Percentiles rank a stretch among this genome's conserved stretches.
phyloP scores from a whole-genome alignment of 2,329 filamentous ascomycete genomes.

The Sporothrix dimorphospora region DNA sequence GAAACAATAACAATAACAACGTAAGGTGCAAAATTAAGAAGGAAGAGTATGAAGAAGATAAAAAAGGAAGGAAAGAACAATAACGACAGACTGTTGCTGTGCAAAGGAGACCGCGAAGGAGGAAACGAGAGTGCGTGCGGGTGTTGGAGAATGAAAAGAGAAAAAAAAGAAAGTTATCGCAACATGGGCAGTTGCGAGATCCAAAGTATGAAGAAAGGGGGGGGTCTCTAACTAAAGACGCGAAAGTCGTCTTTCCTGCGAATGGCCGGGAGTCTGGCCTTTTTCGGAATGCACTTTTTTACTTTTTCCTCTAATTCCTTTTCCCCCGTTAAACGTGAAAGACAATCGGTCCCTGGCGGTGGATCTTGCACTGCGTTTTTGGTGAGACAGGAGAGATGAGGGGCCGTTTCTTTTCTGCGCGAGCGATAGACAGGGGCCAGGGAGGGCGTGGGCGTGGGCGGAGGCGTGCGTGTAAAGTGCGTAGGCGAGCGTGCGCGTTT shows the following conservation, averaged over 20 bases:
- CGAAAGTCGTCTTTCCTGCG: not conserved
- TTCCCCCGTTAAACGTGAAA: not conserved
- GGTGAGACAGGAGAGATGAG: conserved; percentile 29
- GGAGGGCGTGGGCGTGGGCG: not conserved
- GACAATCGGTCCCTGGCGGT: conserved; percentile 10
- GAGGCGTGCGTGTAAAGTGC: conserved; percentile 12
- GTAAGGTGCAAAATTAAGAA: not conserved
- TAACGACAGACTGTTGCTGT: conserved; percentile 1
- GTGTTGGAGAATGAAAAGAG: conserved; percentile 1
- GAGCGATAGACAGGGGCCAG: conserved; percentile 21
- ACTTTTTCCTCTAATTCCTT: conserved; percentile 11
- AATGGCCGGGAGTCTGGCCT: conserved; percentile 10
- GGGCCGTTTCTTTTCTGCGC: conserved; percentile 13
- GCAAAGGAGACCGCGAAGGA: conserved; percentile 9
- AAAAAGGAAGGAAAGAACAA: conserved; percentile 18
- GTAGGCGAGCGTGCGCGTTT: not conserved
- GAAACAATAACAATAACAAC: not conserved
- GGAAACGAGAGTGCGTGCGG: not conserved
- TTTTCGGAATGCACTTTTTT: conserved; percentile 5
- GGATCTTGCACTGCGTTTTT: conserved; percentile 25
- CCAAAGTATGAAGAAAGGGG: not conserved
- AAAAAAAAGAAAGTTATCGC: not conserved
- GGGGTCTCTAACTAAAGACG: not conserved
- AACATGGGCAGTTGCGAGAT: conserved; percentile 18
- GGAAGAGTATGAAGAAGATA: not conserved